Evolutionary conservation across 345 rosid species (phyloP).

Genomic region (Aquilaria yunnanensis): DNA sequence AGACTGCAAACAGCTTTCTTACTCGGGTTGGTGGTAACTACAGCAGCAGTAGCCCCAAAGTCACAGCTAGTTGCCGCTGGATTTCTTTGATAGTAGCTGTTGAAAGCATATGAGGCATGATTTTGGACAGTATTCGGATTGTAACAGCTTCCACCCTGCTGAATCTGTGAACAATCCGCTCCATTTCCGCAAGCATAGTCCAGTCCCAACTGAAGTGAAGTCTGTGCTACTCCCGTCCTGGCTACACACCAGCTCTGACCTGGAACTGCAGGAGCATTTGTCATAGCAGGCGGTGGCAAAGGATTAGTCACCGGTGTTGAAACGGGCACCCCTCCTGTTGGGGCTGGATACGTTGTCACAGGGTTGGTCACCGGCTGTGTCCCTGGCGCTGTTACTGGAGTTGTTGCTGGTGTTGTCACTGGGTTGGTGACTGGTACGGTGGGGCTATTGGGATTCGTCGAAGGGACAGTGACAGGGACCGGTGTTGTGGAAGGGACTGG

Average conservation of each 20-base stretch:
- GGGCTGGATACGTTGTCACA: constrained; percentile 58
- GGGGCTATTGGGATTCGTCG: constrained; percentile 36
- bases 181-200: constrained; percentile 94
- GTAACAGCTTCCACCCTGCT: constrained; percentile 79
- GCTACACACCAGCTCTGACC: constrained; percentile 96
- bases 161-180: constrained; percentile 85
- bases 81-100: constrained; percentile 87
- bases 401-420: constrained; percentile 34
- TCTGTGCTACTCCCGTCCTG: constrained; percentile 49
- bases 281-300: constrained; percentile 45
- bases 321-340: constrained; percentile 43
- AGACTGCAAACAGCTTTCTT: constrained; percentile 22
- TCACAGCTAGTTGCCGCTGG: constrained; percentile 80
- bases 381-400: constrained; percentile 42
- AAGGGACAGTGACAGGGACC: constrained; percentile 26
- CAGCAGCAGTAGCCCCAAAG: constrained; percentile 68
- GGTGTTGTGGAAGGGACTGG: constrained; percentile 42
- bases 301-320: constrained; percentile 36
- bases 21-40: constrained; percentile 77
- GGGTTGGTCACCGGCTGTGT: constrained; percentile 59
- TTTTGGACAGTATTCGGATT: constrained; percentile 57
- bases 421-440: constrained; percentile 43
- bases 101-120: constrained; percentile 94
- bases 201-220: constrained; percentile 59
- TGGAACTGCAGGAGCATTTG: constrained; percentile 55